Conservation (phyloP, 208 protist species). For the Trypanosoma platydactyli region DNA sequence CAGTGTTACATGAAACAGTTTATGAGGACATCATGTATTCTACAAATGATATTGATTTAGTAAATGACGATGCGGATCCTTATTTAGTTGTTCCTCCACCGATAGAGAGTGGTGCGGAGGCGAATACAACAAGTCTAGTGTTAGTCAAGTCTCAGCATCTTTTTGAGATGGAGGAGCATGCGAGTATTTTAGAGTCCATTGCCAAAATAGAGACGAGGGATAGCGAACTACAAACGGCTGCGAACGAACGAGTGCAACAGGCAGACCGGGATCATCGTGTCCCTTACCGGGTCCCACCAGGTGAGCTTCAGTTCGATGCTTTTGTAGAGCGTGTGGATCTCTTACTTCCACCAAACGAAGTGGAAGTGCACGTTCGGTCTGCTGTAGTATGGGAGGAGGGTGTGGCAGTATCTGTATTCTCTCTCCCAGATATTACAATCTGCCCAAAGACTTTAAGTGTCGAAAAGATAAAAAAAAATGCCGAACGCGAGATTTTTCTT, state of each 20-base stretch:
- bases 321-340: constrained; percentile 55
- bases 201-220: constrained; percentile 38
- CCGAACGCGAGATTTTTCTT: constrained; percentile 21
- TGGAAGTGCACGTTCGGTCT: constrained; percentile 30
- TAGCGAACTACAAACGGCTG: constrained; percentile 22
- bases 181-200: constrained; percentile 38
- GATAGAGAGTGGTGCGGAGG: not conserved
- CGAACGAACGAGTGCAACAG: constrained; percentile 12
- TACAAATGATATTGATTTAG: not conserved
- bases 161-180: constrained; percentile 9
- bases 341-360: constrained; percentile 27
- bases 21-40: not conserved
- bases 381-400: constrained; percentile 7
- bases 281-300: constrained; percentile 13
- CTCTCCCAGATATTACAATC: not conserved
- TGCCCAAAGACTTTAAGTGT: not conserved
- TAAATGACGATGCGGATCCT: not conserved
- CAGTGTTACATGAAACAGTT: not conserved
- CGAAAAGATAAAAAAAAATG: constrained; percentile 14
- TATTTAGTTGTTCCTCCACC: not conserved
- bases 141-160: not conserved
- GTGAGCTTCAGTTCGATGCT: constrained; percentile 41
- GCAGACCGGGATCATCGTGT: constrained; percentile 2
- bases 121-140: not conserved
- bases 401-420: constrained; percentile 15